Base-by-base conservation (phyloP, 2,329 filamentous ascomycete species). In the Curvularia eragrostidis region DNA sequence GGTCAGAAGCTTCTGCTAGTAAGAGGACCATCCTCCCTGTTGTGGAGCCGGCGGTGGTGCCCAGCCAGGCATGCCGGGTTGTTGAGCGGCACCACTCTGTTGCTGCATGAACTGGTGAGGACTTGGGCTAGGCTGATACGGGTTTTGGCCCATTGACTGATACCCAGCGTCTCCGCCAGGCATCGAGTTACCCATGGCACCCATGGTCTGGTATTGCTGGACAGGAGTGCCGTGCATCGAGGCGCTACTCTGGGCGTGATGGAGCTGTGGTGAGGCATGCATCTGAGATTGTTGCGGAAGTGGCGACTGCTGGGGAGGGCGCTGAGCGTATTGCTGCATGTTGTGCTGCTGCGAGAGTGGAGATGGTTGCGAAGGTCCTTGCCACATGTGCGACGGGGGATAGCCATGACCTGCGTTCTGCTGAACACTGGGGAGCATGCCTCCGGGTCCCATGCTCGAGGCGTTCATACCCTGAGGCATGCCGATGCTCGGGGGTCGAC, bases 401-500 rank as follows among this genome's bases (percentile, higher is more conserved):
- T 82, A 83, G 21, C 77, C 75, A 59, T 82, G 82, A 0, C 77
- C 76, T n/a, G 77, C 75, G 23, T 77, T 79, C 59, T 57, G 54
- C 5, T 81, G 80, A 28, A 74, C 69, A 30, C 71, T 67, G 34
- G 74, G 70, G 41, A 73, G 71, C 72, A 81, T 79, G 52, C 71
- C 73, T 30, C 60, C 56, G 24, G 67, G 66, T 21, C 70, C 72
- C 73, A 82, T 79, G 54, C 70, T 73, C 1, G 66, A 44, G 1
- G 72, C 50, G 1, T 44, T 58, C 55, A 58, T 54, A 18, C 56
- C 52, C 19, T 50, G 56, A 34, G 52, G 56, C 56, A 58, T 58
- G 10, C 56, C 56, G 66, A 82, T 78, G 58, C 84, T 85, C 42
- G 89, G 87, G 63, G 89, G 85, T 67, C 88, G 84, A 64, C 85